These are phyloP conservation scores for Plasmodium malariae DNA, from an alignment of 169 alveolate species.

Conservation along the genomic window DNA sequence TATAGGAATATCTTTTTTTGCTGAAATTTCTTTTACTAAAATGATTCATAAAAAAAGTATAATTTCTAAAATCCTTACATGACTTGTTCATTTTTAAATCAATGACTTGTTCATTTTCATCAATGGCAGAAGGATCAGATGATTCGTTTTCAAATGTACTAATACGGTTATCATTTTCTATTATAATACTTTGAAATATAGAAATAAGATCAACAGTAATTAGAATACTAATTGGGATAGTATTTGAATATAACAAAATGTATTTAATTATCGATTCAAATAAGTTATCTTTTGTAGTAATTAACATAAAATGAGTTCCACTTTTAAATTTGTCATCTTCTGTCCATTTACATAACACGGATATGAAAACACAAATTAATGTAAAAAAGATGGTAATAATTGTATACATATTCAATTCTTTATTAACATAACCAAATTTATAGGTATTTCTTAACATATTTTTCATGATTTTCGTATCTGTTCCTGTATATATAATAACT, in stretches of 20 bases:
- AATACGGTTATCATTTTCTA: conserved; percentile 68
- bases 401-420: conserved; percentile 79
- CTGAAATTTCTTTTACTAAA: conserved; percentile 31
- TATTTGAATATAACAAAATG: conserved; percentile 48
- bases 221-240: conserved; percentile 66
- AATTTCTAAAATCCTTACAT: conserved; percentile 60
- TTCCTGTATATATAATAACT: conserved; percentile 85
- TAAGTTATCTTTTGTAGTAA: conserved; percentile 47
- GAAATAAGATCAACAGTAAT: conserved; percentile 66
- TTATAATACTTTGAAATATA: conserved; percentile 49
- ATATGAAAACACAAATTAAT: conserved; percentile 60
- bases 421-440: conserved; percentile 81
- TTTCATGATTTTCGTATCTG: conserved; percentile 85
- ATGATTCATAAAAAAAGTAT: conserved; percentile 53
- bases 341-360: conserved; percentile 74
- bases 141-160: conserved; percentile 71
- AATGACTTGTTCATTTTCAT: conserved; percentile 22
- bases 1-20: conserved; percentile 10
- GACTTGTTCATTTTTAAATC: conserved; percentile 50
- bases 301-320: conserved; percentile 44
- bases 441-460: conserved; percentile 77
- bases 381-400: conserved; percentile 56
- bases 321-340: conserved; percentile 73
- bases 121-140: conserved; percentile 41
- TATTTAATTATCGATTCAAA: conserved; percentile 68